These are phyloP conservation scores for Verticillium tricorpus DNA, from an alignment of 2,329 filamentous ascomycete genomes.

Conservation along the genomic window DNA sequence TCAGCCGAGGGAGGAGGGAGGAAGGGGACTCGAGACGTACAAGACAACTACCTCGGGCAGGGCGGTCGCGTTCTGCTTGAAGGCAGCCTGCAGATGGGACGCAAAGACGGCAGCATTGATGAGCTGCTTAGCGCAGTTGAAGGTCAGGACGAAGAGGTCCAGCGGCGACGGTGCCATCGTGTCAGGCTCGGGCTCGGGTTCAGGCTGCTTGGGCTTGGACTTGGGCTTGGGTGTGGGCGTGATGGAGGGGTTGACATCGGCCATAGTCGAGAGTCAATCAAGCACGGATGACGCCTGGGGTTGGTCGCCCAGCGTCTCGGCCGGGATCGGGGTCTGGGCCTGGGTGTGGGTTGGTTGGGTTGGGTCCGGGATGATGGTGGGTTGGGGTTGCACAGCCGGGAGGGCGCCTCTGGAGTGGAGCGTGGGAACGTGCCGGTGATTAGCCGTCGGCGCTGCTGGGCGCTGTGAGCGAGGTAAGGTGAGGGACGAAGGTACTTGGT, in stretches of 20 bases:
- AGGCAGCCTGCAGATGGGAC: slow-evolving; percentile 58
- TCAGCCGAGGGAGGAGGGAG: neutral
- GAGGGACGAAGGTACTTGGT: too few relatives aligned
- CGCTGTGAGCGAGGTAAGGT: too few relatives aligned
- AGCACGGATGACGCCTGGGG: neutral
- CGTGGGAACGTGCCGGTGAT: too few relatives aligned
- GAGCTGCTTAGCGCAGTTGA: slow-evolving; percentile 76
- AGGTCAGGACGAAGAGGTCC: slow-evolving; percentile 75
- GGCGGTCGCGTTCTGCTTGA: slow-evolving; percentile 42
- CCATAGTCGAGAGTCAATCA: slow-evolving; percentile 4
- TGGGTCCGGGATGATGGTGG: neutral
- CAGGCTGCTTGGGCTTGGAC: neutral
- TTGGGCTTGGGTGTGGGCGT: neutral
- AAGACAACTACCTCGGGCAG: slow-evolving; percentile 53
- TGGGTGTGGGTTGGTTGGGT: neutral
- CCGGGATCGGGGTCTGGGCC: neutral
- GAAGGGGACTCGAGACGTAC: slow-evolving; percentile 34
- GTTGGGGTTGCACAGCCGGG: neutral
- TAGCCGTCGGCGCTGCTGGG: too few relatives aligned
- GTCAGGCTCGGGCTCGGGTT: neutral
- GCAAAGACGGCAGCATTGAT: slow-evolving; percentile 70
- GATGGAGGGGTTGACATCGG: slow-evolving; percentile 9
- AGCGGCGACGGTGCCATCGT: slow-evolving; percentile 45
- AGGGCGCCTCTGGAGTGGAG: neutral
- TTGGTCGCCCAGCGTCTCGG: neutral